A percentile compares a stretch with the other conserved stretches of the same genome.
These are phyloP conservation scores for Hamamelis virginiana DNA, from an alignment of 164 flowering plant species.

Conservation along the genomic window DNA sequence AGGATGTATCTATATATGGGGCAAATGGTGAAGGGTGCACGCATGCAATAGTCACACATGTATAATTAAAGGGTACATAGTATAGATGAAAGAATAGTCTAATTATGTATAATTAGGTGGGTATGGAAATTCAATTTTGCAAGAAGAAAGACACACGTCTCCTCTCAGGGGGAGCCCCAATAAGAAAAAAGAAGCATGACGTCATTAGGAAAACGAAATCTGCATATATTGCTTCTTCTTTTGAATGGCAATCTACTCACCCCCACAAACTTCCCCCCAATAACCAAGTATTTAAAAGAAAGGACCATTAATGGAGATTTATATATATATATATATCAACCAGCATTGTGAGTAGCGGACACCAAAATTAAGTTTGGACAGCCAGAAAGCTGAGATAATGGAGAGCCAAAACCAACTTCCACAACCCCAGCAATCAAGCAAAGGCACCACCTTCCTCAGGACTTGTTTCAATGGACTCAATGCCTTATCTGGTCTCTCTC, in stretches of 20 bases:
- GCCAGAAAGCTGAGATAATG: constrained; percentile 15
- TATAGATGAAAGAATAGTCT: no score
- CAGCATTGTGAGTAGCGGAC: background rate
- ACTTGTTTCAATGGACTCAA: constrained; percentile 43
- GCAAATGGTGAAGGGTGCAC: no score
- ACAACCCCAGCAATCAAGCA: constrained; percentile 10
- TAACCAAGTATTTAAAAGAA: background rate
- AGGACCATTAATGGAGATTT: background rate
- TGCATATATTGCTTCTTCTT: background rate
- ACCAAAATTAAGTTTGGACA: background rate
- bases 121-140: background rate
- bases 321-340: background rate
- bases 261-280: constrained; percentile 5
- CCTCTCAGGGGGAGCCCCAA: background rate
- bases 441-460: constrained; percentile 35
- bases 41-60: no score
- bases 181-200: no score
- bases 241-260: constrained; percentile 25
- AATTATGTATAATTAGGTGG: no score
- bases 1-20: no score
- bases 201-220: background rate
- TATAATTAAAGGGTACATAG: no score
- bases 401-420: constrained; percentile 34
- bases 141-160: background rate
- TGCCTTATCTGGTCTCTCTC: constrained; percentile 32